Percentiles rank a stretch among this genome's conserved stretches.
phyloP scores from a whole-genome alignment of 2,329 filamentous ascomycete genomes.

The Pseudogymnoascus sp. region DNA sequence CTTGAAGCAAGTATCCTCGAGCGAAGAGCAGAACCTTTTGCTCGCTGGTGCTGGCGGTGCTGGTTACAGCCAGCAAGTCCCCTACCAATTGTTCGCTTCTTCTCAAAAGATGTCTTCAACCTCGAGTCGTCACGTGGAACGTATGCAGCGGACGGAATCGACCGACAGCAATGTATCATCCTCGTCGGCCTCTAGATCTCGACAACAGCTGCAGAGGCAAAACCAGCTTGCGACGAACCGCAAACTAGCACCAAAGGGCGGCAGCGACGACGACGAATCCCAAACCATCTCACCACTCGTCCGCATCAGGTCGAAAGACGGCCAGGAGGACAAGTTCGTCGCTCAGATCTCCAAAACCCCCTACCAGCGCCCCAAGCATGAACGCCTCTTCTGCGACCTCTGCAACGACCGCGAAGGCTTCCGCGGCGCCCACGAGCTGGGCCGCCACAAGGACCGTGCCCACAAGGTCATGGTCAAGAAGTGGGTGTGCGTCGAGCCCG shows the following conservation, averaged over 20 bases:
- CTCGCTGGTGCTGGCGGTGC: slow-evolving; percentile 26
- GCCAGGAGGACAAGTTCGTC: slow-evolving; percentile 23
- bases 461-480: slow-evolving; percentile 51
- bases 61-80: slow-evolving; percentile 25
- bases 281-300: neutral
- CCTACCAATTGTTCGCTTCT: slow-evolving; percentile 21
- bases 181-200: slow-evolving; percentile 24
- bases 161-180: slow-evolving; percentile 27
- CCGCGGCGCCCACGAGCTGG: slow-evolving; percentile 78
- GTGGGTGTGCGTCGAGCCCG: slow-evolving; percentile 49
- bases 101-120: slow-evolving; percentile 13
- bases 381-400: slow-evolving; percentile 63
- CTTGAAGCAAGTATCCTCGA: slow-evolving; percentile 17
- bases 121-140: slow-evolving; percentile 21
- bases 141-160: slow-evolving; percentile 28
- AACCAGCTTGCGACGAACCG: slow-evolving; percentile 23
- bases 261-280: slow-evolving; percentile 17
- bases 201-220: slow-evolving; percentile 24
- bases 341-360: slow-evolving; percentile 25
- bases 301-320: slow-evolving; percentile 25
- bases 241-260: slow-evolving; percentile 26
- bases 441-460: slow-evolving; percentile 58
- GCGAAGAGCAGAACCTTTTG: slow-evolving; percentile 26
- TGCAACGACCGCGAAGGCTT: slow-evolving; percentile 83
- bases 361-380: slow-evolving; percentile 29